Percentiles rank a stretch among this genome's conserved stretches.
Evolutionary conservation across 2,329 filamentous ascomycete genomes (phyloP).

Genomic region (Aureobasidium sp.): DNA sequence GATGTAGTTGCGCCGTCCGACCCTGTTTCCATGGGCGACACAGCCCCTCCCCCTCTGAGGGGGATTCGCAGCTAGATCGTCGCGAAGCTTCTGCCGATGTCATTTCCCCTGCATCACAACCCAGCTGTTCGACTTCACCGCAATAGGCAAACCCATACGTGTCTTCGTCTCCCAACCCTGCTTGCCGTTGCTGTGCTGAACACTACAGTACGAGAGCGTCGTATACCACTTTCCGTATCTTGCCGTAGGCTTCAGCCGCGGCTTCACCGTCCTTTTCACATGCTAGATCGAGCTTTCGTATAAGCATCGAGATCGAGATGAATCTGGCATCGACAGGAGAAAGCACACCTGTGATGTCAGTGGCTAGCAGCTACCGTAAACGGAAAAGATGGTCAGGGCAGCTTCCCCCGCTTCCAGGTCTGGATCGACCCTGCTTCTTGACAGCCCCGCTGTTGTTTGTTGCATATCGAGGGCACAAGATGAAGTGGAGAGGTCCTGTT

Average conservation of each 20-base stretch:
- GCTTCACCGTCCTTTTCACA: conserved; percentile 3
- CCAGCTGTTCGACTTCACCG: background rate
- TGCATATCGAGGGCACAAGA: background rate
- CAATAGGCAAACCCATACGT: background rate
- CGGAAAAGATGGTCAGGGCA: conserved; percentile 11
- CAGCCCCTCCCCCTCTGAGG: conserved; percentile 5
- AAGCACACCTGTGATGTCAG: background rate
- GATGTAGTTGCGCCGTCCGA: background rate
- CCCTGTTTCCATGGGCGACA: conserved; percentile 1
- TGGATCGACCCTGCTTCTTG: background rate
- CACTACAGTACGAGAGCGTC: background rate
- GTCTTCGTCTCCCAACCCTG: background rate
- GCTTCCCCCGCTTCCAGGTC: conserved; percentile 2
- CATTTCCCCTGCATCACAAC: background rate
- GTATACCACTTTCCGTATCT: background rate
- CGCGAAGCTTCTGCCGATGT: background rate
- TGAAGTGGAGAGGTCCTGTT: no score
- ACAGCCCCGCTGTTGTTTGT: background rate
- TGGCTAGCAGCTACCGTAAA: conserved; percentile 10
- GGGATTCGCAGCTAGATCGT: conserved; percentile 11
- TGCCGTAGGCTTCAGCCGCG: background rate
- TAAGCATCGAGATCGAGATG: background rate
- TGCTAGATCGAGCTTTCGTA: background rate
- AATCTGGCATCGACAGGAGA: background rate
- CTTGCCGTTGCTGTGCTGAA: background rate